phyloP scores from a whole-genome alignment of 208 protist species.

The Acanthamoeba sp. region DNA sequence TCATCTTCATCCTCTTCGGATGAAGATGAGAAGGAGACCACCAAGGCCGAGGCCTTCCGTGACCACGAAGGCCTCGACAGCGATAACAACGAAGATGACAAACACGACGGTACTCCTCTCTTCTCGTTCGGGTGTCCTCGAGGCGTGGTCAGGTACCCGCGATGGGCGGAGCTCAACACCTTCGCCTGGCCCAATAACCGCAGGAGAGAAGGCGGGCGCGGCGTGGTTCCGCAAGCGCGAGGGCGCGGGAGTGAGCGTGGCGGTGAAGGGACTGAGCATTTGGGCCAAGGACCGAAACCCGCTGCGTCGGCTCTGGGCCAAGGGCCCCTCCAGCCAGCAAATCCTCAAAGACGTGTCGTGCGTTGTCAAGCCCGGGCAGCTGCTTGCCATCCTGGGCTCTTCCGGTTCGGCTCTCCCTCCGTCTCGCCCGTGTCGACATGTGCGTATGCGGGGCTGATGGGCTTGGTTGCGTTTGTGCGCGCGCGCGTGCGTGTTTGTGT shows the following conservation, averaged over 20 bases:
- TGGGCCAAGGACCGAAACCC: conserved; percentile 42
- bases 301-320: conserved; percentile 2
- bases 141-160: no score
- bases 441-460: no score
- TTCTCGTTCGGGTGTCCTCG: no score
- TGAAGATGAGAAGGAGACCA: no score
- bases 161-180: no score
- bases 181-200: no score
- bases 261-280: neutral
- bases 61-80: neutral
- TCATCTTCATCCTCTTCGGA: no score
- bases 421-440: no score
- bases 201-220: conserved; percentile 1
- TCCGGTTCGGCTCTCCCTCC: conserved; percentile 65
- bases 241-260: conserved; percentile 24
- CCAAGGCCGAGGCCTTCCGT: no score
- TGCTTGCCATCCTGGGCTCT: conserved; percentile 79
- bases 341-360: conserved; percentile 56
- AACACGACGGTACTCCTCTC: neutral
- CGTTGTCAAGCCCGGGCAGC: conserved; percentile 58
- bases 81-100: neutral
- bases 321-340: neutral
- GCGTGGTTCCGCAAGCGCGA: conserved; percentile 43
- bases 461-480: neutral
- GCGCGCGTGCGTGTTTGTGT: neutral